Percentiles rank a stretch among this genome's conserved stretches.
phyloP scores from a whole-genome alignment of 192 early-diverging fungal genomes.

The Backusella morwellensis region DNA sequence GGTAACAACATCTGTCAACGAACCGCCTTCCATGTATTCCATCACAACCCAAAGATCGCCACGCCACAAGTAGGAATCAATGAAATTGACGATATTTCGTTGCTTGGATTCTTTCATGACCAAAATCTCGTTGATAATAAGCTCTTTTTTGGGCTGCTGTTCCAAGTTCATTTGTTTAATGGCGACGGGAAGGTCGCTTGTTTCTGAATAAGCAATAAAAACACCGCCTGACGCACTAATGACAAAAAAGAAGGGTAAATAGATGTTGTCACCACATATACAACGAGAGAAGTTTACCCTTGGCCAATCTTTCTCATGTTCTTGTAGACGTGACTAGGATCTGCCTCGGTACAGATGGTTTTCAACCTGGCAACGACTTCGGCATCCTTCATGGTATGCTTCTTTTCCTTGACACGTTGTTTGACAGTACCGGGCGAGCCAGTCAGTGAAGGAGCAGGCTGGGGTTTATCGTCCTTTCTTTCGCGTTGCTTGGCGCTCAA shows the following conservation, averaged over 20 bases:
- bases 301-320: conserved; percentile 44
- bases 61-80: conserved; percentile 79
- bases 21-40: conserved; percentile 95
- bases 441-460: conserved; percentile 13
- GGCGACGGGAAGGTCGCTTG: conserved; percentile 57
- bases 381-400: conserved; percentile 42
- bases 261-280: conserved; percentile 2
- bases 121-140: conserved; percentile 84
- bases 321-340: conserved; percentile 69
- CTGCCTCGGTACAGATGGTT: conserved; percentile 86
- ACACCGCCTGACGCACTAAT: conserved; percentile 73
- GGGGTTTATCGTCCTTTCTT: conserved; percentile 25
- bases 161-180: conserved; percentile 91
- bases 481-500: conserved; percentile 28
- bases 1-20: conserved; percentile 86
- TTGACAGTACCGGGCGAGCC: conserved; percentile 35
- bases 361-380: conserved; percentile 86
- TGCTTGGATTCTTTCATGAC: conserved; percentile 82
- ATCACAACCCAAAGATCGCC: conserved; percentile 90
- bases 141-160: conserved; percentile 87
- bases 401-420: conserved; percentile 23
- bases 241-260: not conserved
- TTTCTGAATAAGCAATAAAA: conserved; percentile 63
- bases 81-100: conserved; percentile 90
- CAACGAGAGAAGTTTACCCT: conserved; percentile 21